These are phyloP conservation scores for Podaxis sp. DNA, from an alignment of 768 basidiomycete species.

Conservation along the genomic window DNA sequence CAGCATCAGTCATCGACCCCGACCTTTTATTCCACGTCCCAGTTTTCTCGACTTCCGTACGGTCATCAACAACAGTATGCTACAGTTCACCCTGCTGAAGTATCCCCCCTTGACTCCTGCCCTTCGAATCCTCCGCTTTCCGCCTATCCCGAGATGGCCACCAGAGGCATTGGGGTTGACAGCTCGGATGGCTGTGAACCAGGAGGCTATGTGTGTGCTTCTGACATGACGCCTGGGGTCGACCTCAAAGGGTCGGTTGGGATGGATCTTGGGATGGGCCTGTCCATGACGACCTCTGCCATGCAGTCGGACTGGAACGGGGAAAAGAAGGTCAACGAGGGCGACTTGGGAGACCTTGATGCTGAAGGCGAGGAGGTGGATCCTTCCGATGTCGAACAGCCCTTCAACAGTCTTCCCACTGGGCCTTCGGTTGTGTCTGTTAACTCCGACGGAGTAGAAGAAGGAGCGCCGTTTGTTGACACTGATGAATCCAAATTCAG, in stretches of 20 bases:
- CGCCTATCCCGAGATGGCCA: neutral
- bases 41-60: constrained; percentile 1
- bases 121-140: constrained; percentile 18
- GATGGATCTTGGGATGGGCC: neutral
- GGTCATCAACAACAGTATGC: constrained; percentile 11
- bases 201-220: constrained; percentile 1
- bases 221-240: neutral
- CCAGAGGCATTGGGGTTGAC: neutral
- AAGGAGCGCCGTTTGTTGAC: constrained; percentile 25
- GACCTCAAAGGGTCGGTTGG: constrained; percentile 10
- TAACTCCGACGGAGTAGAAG: constrained; percentile 24
- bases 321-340: neutral
- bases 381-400: constrained; percentile 7
- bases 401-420: neutral
- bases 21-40: constrained; percentile 12
- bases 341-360: constrained; percentile 17
- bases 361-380: constrained; percentile 17
- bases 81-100: constrained; percentile 27
- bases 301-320: constrained; percentile 6
- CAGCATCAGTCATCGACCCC: constrained; percentile 15
- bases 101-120: constrained; percentile 26
- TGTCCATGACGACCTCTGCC: neutral
- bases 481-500: constrained; percentile 12
- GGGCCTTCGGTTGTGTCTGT: neutral
- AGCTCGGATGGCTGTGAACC: neutral